Evolutionary conservation across 164 flowering plant species (phyloP).

Genomic region (Aristolochia californica): DNA sequence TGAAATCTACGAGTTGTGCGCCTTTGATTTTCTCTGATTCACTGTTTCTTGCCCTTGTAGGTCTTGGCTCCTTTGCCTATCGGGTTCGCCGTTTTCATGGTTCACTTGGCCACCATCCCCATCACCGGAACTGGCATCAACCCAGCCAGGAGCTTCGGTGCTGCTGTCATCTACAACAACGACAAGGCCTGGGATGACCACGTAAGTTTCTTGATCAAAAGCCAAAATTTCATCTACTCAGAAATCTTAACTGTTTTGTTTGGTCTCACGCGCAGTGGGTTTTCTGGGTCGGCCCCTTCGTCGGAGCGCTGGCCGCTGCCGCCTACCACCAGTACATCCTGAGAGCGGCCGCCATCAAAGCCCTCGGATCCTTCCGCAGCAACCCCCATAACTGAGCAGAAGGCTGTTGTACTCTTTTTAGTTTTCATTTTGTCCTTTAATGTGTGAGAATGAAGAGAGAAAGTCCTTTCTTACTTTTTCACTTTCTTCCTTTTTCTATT

Average conservation of each 20-base stretch:
- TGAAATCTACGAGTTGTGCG: too few relatives aligned
- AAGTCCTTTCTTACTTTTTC: neutral
- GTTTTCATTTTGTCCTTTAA: neutral
- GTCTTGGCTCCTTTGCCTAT: constrained; percentile 33
- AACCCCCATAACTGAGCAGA: constrained; percentile 16
- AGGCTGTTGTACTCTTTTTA: too few relatives aligned
- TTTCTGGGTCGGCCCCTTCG: constrained; percentile 79
- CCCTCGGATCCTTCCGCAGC: constrained; percentile 76
- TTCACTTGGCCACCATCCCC: constrained; percentile 24
- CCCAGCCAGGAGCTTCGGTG: constrained; percentile 38
- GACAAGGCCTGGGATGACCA: constrained; percentile 31
- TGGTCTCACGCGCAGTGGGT: constrained; percentile 40
- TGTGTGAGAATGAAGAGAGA: neutral
- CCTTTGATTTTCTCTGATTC: neutral
- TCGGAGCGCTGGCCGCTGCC: constrained; percentile 67
- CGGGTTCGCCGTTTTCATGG: constrained; percentile 24
- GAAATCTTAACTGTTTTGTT: neutral
- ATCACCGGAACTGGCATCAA: constrained; percentile 28
- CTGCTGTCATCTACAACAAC: constrained; percentile 32
- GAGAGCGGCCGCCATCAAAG: constrained; percentile 73
- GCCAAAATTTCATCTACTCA: neutral
- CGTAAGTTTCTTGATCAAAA: constrained; percentile 13
- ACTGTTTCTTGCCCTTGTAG: constrained; percentile 2
- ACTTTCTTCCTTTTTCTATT: neutral
- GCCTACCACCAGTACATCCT: constrained; percentile 69